A percentile compares a stretch with the other conserved stretches of the same genome.
Conservation (phyloP, 768 basidiomycete species). For the Xanthoconium stramineum region DNA sequence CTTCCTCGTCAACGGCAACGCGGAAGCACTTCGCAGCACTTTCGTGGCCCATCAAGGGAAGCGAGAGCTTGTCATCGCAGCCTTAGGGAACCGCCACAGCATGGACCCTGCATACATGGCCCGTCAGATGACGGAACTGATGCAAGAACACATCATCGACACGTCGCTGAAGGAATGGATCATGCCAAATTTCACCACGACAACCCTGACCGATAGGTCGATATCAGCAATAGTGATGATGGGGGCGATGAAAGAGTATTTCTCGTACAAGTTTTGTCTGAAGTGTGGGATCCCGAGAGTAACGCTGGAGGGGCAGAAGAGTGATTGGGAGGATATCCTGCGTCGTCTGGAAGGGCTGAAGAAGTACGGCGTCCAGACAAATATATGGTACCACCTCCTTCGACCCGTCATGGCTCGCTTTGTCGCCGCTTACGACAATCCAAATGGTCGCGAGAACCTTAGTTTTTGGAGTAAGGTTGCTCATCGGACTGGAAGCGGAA, state of each 20-base stretch:
- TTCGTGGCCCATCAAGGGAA: too few relatives aligned
- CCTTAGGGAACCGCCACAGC: not conserved
- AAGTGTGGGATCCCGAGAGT: not conserved
- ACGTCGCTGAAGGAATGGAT: slow-evolving; percentile 17
- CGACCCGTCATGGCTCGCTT: slow-evolving; percentile 19
- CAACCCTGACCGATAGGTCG: slow-evolving; percentile 18
- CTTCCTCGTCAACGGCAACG: slow-evolving; percentile 35
- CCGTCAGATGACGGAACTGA: slow-evolving; percentile 2
- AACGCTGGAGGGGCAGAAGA: slow-evolving; percentile 15
- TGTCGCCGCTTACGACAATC: not conserved
- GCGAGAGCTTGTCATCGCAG: too few relatives aligned
- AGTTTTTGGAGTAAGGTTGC: not conserved
- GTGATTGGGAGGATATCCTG: slow-evolving; percentile 33
- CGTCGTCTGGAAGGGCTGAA: slow-evolving; percentile 16
- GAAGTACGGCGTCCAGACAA: slow-evolving; percentile 27
- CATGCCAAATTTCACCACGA: slow-evolving; percentile 25
- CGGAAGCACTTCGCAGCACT: not conserved
- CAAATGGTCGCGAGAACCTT: not conserved
- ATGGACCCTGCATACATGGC: slow-evolving; percentile 30
- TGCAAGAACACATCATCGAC: not conserved
- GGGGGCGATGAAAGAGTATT: slow-evolving; percentile 30
- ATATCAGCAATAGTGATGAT: slow-evolving; percentile 37
- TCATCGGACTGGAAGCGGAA: not conserved
- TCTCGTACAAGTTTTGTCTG: slow-evolving; percentile 10
- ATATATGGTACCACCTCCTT: slow-evolving; percentile 27